A percentile compares a stretch with the other conserved stretches of the same genome.
These are phyloP conservation scores for Fusarium anguioides DNA, from an alignment of 2,329 filamentous ascomycete genomes.

Conservation along the genomic window DNA sequence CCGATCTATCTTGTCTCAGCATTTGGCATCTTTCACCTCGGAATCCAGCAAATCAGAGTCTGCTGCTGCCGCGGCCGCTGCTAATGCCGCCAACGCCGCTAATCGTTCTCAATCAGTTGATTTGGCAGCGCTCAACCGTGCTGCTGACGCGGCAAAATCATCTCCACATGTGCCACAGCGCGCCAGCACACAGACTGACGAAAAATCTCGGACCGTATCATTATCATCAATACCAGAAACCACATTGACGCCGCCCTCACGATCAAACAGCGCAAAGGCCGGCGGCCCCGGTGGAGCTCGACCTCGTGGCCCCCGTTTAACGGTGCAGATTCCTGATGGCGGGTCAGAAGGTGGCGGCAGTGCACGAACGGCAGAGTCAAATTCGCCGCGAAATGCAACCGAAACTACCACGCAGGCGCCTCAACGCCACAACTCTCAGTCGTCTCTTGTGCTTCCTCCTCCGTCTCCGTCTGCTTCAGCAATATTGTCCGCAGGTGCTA, in stretches of 20 bases:
- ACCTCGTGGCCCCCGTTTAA: conserved; percentile 82
- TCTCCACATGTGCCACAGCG: conserved; percentile 67
- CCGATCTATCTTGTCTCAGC: conserved; percentile 86
- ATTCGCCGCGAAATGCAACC: conserved; percentile 69
- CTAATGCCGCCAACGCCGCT: conserved; percentile 44
- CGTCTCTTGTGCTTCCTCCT: conserved; percentile 84
- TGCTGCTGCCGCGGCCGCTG: conserved; percentile 42
- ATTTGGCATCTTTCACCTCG: conserved; percentile 75
- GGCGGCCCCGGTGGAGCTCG: conserved; percentile 70
- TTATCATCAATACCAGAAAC: conserved; percentile 74
- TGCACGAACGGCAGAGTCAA: conserved; percentile 75
- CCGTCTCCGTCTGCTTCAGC: conserved; percentile 90
- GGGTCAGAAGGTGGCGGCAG: conserved; percentile 77
- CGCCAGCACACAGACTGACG: conserved; percentile 59
- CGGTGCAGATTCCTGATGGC: conserved; percentile 95
- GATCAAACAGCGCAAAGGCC: conserved; percentile 79
- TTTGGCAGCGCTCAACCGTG: conserved; percentile 65
- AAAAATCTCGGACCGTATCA: conserved; percentile 61
- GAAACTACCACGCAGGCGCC: conserved; percentile 67
- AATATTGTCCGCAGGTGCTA: conserved; percentile 88
- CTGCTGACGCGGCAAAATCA: conserved; percentile 61
- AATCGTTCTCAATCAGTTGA: conserved; percentile 74
- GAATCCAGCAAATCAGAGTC: conserved; percentile 58
- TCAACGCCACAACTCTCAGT: conserved; percentile 66
- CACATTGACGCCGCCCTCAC: conserved; percentile 75